Evolutionary conservation across 768 basidiomycete species (phyloP), one percentile per base, ranked within the genome.

Genomic region (Xanthoconium stramineum): DNA sequence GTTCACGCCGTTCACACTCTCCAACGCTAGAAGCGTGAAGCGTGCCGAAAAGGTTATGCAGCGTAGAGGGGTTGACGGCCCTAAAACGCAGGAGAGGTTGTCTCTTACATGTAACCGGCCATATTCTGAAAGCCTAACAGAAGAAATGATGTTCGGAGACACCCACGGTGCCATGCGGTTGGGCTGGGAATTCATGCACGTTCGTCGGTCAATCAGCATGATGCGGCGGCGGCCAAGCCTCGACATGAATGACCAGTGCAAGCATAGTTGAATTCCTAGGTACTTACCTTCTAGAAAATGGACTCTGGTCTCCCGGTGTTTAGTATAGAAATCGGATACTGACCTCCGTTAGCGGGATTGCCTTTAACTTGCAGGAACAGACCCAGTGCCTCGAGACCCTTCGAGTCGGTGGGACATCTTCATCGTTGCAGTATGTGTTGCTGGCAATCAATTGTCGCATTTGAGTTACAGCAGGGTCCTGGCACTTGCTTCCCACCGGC

Each of bases 401-500:
- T 42, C 24, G 24, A 24, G 24, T 24, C 4, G 24, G 24, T 4
- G 24, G 24, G 24, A 24, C 24, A 24, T 24, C 24, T 24, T 24
- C 24, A 28, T 36, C 24, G n/a, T 13, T 47, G 30, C 20, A 10
- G n/a, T 29, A n/a, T n/a, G 38, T 54, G 35, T 42, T 37, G 59
- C 55, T 56, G 50, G 55, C 52, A 37, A 28, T 28, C 17, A 10
- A 15, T 35, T n/a, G 7, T 50, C 20, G 19, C 3, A 14, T 36
- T 24, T 6, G 15, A 29, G 38, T 46, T 17, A 32, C 20, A n/a
- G 20, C 2, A 28, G 28, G 6, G 13, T 15, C 15, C 11, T 39
- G 30, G 14, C 20, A n/a, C 15, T n/a, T 43, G 20, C 28, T 53
- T 62, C 53, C 56, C 61, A 63, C 40, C 61, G 61, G 61, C 46